Percentiles rank a stretch among this genome's conserved stretches.
These are phyloP conservation scores for Daedaleopsis nitida DNA, from an alignment of 768 basidiomycete species.

Conservation along the genomic window DNA sequence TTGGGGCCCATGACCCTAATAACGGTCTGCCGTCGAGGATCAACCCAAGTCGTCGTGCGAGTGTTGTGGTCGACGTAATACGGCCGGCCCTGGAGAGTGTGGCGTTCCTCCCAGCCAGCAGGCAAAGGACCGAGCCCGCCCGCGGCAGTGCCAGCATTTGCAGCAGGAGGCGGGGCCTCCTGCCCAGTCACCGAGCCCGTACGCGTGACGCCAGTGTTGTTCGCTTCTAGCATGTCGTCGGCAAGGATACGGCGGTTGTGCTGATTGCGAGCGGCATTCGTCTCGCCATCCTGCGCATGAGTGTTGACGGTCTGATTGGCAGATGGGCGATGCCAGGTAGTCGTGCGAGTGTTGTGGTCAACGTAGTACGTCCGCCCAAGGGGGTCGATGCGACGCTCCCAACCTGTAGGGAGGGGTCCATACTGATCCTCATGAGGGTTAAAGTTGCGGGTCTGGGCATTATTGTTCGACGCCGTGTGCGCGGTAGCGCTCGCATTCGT, in stretches of 20 bases:
- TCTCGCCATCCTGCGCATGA: constrained; percentile 71
- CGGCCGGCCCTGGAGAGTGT: constrained; percentile 96
- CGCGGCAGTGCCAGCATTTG: constrained; percentile 60
- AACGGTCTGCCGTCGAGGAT: constrained; percentile 94
- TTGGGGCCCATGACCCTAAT: constrained; percentile 96
- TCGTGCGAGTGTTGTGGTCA: constrained; percentile 96
- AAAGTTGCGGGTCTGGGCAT: constrained; percentile 69
- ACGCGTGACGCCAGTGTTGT: constrained; percentile 37
- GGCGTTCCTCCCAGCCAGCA: constrained; percentile 98
- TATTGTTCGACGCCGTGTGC: constrained; percentile 43
- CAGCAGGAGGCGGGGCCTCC: constrained; percentile 38
- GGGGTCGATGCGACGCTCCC: constrained; percentile 98
- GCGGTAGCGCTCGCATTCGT: constrained; percentile 31
- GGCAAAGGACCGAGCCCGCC: constrained; percentile 83
- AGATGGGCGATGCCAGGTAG: constrained; percentile 96
- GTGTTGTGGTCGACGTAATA: constrained; percentile 99
- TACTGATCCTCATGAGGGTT: constrained; percentile 95
- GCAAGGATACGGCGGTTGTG: constrained; percentile 82
- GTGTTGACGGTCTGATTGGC: constrained; percentile 73
- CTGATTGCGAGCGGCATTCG: constrained; percentile 84
- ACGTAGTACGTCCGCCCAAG: constrained; percentile 97
- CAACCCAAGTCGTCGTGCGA: constrained; percentile 99
- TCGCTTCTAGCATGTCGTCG: constrained; percentile 82
- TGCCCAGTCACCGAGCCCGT: constrained; percentile 31
- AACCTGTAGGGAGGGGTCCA: constrained; percentile 86